Evolutionary conservation across 108 stramenopile genomes (phyloP).

Genomic region (Licmophora abbreviata): DNA sequence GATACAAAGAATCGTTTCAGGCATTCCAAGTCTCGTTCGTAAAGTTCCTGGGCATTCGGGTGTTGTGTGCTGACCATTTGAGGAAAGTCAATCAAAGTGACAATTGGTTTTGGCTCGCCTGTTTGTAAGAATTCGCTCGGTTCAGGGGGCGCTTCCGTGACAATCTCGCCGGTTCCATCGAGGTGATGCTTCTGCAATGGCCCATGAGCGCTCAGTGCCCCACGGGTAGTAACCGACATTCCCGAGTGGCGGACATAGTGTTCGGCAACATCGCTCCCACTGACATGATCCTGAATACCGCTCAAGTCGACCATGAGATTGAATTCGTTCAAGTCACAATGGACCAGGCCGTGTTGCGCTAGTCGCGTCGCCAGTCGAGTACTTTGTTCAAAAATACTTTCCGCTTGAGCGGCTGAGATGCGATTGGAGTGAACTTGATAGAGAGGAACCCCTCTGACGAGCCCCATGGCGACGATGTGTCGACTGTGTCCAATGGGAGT

Average conservation of each 20-base stretch:
- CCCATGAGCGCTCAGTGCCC: conserved; percentile 61
- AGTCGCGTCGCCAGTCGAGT: conserved; percentile 62
- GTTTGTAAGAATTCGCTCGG: conserved; percentile 56
- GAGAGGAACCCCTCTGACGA: conserved; percentile 83
- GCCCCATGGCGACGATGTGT: conserved; percentile 87
- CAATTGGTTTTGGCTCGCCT: conserved; percentile 79
- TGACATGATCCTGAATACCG: conserved; percentile 53
- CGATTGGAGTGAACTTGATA: conserved; percentile 80
- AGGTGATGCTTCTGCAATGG: conserved; percentile 49
- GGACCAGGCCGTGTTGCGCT: conserved; percentile 91
- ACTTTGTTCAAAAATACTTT: conserved; percentile 78
- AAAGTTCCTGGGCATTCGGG: conserved; percentile 93
- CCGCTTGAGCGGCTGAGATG: conserved; percentile 82
- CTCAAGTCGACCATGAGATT: conserved; percentile 95
- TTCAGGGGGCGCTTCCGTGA: conserved; percentile 46
- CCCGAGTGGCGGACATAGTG: conserved; percentile 84
- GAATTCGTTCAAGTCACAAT: conserved; percentile 99
- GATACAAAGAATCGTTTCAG: conserved; percentile 80
- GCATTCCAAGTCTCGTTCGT: conserved; percentile 86
- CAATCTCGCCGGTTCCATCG: conserved; percentile 57
- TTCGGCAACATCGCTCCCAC: conserved; percentile 60
- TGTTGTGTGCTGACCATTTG: conserved; percentile 98
- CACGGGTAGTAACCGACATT: conserved; percentile 56
- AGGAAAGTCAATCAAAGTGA: conserved; percentile 99
- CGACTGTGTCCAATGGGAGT: conserved; percentile 90